These are phyloP conservation scores for Ceraceosorus guamensis DNA, from an alignment of 1,284 basidiomycete genomes.

Conservation along the genomic window DNA sequence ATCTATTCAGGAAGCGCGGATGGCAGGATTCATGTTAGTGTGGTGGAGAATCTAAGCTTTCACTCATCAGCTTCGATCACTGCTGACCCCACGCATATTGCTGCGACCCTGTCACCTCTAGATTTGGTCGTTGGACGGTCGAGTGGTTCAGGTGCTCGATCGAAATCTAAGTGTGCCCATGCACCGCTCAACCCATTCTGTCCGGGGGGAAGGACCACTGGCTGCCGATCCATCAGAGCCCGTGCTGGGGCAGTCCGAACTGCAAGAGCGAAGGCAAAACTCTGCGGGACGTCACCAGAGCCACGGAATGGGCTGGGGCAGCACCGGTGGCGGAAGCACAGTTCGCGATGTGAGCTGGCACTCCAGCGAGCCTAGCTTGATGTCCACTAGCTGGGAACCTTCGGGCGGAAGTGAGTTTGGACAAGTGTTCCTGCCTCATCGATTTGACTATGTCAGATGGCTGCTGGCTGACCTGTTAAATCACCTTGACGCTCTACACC, in stretches of 20 bases:
- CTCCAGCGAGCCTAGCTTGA: conserved; percentile 74
- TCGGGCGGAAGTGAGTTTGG: conserved; percentile 25
- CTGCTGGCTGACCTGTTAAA: conserved; percentile 53
- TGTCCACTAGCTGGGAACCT: conserved; percentile 82
- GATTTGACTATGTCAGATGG: too few relatives aligned
- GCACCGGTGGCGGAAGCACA: conserved; percentile 12
- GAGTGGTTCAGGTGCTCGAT: conserved; percentile 73
- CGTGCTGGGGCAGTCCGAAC: neutral
- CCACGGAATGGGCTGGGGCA: conserved; percentile 1
- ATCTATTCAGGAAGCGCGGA: conserved; percentile 86
- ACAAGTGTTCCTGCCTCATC: conserved; percentile 11
- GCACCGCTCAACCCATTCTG: too few relatives aligned
- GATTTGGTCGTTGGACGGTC: conserved; percentile 92
- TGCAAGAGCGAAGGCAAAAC: neutral
- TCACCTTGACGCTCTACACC: neutral
- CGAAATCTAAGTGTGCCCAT: conserved; percentile 69
- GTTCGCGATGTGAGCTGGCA: conserved; percentile 93
- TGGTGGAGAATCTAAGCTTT: neutral
- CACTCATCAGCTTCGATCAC: neutral
- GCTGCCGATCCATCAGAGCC: conserved; percentile 32
- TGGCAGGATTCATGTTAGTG: conserved; percentile 50
- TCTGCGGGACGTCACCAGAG: neutral
- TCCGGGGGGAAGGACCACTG: conserved; percentile 5
- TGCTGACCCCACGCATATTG: conserved; percentile 8
- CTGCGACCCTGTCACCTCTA: conserved; percentile 51